Evolutionary conservation across 108 stramenopile genomes (phyloP), one percentile per base, ranked within the genome.

Genomic region (Cyclostephanos tholiformis): DNA sequence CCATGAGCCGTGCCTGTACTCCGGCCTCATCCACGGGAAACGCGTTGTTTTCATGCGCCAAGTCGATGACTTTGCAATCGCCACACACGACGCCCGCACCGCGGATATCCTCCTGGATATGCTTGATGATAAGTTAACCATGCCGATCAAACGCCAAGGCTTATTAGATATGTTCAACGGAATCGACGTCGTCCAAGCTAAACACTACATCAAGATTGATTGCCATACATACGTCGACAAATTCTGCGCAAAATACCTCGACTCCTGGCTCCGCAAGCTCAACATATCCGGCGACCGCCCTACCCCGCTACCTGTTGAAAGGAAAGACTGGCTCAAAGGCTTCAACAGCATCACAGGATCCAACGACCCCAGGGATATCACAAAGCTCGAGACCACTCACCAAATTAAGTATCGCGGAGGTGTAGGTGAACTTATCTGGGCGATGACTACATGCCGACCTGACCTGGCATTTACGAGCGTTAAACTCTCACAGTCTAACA

Each of bases 1-100:
- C 10, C 71, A 72, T 55, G 71, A 65, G 50, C 61, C 71, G 12
- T 72, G 62, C 13, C 26, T 71, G 17, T 38, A 61, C 35, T 61
- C 70, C 59, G 17, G 59, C 59, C 32, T 32, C 32, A 32, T 32
- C 2, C 32, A 32, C 32, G 32, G 32, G 4, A 32, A 32, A 32
- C 32, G 32, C 4, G 32, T 32, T 32, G 32, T 32, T 32, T 32
- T 32, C 32, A 32, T 32, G 32, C 4, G 32, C 32, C 32, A 32
- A 25, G 71, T 72, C 49, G 71, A 72, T 64, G 62, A 72, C 41
- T 72, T 72, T 63, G 62, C 68, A 11, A 20, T n/a, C 11, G 68
- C 68, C 32, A 58, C 56, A 39, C 53, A 2, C 19, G 11, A 26
- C 7, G 12, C 14, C 4, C 11, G 4, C 16, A 67, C 36, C 16